Conservation (phyloP, 2,329 filamentous ascomycete genomes). For the Dothideomycetidae sp. region DNA sequence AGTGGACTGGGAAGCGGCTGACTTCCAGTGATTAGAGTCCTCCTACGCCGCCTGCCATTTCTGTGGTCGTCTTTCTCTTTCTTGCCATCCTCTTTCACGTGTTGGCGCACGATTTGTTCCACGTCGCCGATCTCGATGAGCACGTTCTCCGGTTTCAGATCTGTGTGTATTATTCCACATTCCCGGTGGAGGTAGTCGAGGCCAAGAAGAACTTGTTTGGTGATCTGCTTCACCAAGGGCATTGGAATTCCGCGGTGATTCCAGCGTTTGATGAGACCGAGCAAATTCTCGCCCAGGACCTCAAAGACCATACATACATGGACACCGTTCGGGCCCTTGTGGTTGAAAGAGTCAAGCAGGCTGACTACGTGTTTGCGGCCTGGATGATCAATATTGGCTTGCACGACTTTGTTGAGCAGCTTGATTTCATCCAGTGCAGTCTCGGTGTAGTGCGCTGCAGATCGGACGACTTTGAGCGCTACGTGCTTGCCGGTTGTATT, state of each 20-base stretch:
- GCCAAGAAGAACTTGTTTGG: slow-evolving; percentile 90
- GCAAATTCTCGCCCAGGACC: slow-evolving; percentile 84
- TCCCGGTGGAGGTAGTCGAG: slow-evolving; percentile 94
- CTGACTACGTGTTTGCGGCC: slow-evolving; percentile 92
- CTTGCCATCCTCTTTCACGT: slow-evolving; percentile 64
- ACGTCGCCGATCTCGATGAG: slow-evolving; percentile 98
- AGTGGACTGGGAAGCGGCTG: slow-evolving; percentile 90
- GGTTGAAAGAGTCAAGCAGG: slow-evolving; percentile 90
- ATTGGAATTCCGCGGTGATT: slow-evolving; percentile 96
- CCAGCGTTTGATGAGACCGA: slow-evolving; percentile 95
- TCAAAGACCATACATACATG: slow-evolving; percentile 99
- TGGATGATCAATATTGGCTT: slow-evolving; percentile 86
- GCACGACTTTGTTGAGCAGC: slow-evolving; percentile 88
- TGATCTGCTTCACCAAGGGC: slow-evolving; percentile 94
- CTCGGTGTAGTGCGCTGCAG: slow-evolving; percentile 95
- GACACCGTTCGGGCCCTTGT: slow-evolving; percentile 88
- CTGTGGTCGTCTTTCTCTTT: slow-evolving; percentile 75
- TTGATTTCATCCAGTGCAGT: slow-evolving; percentile 99
- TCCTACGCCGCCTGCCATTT: slow-evolving; percentile 75
- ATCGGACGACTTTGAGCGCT: slow-evolving; percentile 92
- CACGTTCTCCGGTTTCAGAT: slow-evolving; percentile 94
- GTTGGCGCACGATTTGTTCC: slow-evolving; percentile 93
- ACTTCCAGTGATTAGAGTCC: slow-evolving; percentile 92
- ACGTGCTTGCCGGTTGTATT: slow-evolving; percentile 86
- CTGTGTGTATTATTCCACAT: slow-evolving; percentile 97